Percentiles rank a stretch among this genome's conserved stretches.
phyloP scores from a whole-genome alignment of 2,329 filamentous ascomycete genomes.

The Blastomyces silverae region DNA sequence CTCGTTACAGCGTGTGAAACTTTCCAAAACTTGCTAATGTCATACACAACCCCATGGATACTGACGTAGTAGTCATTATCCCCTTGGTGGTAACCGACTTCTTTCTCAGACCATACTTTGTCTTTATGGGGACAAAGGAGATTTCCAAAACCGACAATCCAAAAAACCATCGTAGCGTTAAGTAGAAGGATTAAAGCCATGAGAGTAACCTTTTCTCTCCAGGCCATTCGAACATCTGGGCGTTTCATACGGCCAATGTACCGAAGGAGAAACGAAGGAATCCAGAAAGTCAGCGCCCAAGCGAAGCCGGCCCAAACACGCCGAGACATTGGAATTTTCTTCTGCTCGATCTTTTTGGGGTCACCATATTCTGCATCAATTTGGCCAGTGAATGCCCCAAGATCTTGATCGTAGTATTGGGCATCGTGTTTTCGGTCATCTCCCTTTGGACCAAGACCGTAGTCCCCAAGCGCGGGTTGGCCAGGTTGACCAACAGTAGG shows the following conservation, averaged over 20 bases:
- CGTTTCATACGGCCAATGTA: slow-evolving; percentile 90
- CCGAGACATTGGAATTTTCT: slow-evolving; percentile 56
- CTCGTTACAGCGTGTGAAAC: slow-evolving; percentile 70
- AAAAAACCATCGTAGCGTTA: slow-evolving; percentile 80
- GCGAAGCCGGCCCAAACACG: slow-evolving; percentile 74
- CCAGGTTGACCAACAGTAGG: slow-evolving; percentile 50
- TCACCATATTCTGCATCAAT: slow-evolving; percentile 73
- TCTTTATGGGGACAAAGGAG: slow-evolving; percentile 84
- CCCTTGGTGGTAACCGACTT: slow-evolving; percentile 66
- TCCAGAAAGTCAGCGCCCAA: slow-evolving; percentile 88
- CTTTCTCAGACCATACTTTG: slow-evolving; percentile 71
- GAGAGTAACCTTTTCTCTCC: slow-evolving; percentile 89
- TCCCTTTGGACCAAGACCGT: slow-evolving; percentile 79
- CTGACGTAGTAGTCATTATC: slow-evolving; percentile 77
- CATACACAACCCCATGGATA: slow-evolving; percentile 82
- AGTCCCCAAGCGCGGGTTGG: slow-evolving; percentile 67
- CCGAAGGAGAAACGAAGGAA: slow-evolving; percentile 77
- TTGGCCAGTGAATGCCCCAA: slow-evolving; percentile 58
- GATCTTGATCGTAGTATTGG: slow-evolving; percentile 61
- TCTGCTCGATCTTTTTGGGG: slow-evolving; percentile 67
- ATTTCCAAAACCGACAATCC: slow-evolving; percentile 78
- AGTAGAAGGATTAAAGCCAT: slow-evolving; percentile 72
- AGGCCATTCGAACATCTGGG: slow-evolving; percentile 92
- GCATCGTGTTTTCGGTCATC: slow-evolving; percentile 67
- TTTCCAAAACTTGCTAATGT: slow-evolving; percentile 82